phyloP scores from a whole-genome alignment of 306 rosid species.

The Ochetophila trinervis region DNA sequence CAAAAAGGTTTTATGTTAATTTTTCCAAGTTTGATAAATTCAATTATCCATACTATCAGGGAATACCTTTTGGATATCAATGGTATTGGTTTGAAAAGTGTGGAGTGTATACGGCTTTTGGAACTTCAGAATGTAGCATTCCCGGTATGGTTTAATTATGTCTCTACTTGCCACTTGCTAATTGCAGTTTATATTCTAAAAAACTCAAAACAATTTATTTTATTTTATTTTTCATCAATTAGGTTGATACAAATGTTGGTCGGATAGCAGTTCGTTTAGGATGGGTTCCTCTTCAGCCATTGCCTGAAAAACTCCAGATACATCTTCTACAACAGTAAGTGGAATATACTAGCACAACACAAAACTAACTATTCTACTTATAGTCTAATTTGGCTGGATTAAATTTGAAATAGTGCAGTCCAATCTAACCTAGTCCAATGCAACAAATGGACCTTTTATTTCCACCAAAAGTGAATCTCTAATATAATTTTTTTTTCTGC shows the following conservation, averaged over 20 bases:
- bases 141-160: constrained; percentile 42
- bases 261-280: constrained; percentile 72
- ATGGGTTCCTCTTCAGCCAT: constrained; percentile 79
- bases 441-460: no score
- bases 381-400: no score
- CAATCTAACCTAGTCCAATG: no score
- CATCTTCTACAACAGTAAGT: constrained; percentile 60
- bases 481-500: not conserved
- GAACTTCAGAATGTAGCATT: constrained; percentile 58
- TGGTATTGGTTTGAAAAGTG: constrained; percentile 77
- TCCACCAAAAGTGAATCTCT: not conserved
- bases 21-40: not conserved
- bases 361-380: no score
- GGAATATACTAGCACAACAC: not conserved
- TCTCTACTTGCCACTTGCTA: not conserved
- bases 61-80: constrained; percentile 42
- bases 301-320: constrained; percentile 52
- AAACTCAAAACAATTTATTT: not conserved
- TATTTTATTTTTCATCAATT: not conserved
- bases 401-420: no score
- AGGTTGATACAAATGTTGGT: constrained; percentile 90
- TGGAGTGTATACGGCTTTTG: constrained; percentile 74
- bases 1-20: not conserved
- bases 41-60: constrained; percentile 28
- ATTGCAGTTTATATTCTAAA: not conserved